Evolutionary conservation across 163 green algal genomes (phyloP).

Genomic region (Prototheca stagnorum): DNA sequence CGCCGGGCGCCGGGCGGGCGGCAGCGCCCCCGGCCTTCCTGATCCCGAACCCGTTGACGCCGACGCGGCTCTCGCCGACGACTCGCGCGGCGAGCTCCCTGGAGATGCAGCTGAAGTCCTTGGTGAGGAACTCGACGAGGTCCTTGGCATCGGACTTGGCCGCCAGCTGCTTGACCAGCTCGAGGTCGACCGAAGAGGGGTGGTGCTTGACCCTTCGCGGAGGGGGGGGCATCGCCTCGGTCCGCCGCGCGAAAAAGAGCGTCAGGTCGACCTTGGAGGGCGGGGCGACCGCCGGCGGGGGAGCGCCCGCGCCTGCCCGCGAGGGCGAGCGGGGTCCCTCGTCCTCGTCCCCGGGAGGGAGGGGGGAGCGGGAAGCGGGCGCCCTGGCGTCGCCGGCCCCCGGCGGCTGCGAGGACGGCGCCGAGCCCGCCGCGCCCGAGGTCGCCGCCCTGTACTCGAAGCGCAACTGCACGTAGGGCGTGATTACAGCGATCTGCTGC

Average conservation of each 20-base stretch:
- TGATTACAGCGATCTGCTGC: conserved; percentile 92
- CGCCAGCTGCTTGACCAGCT: conserved; percentile 77
- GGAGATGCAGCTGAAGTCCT: conserved; percentile 73
- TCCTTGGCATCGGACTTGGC: conserved; percentile 27
- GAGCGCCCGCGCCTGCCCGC: no score
- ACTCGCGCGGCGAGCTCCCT: conserved; percentile 52
- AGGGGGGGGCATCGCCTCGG: conserved; percentile 67
- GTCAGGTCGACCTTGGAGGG: conserved; percentile 22
- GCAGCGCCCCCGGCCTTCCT: no score
- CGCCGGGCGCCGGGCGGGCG: no score
- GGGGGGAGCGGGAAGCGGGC: no score
- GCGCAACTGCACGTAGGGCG: conserved; percentile 62
- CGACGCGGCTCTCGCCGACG: conserved; percentile 54
- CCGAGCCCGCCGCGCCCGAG: background rate
- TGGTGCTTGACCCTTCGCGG: conserved; percentile 55
- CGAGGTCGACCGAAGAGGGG: conserved; percentile 71
- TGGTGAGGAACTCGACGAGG: conserved; percentile 59
- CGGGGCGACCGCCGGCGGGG: no score
- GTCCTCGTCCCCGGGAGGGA: no score
- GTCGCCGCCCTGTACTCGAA: background rate
- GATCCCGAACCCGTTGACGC: conserved; percentile 25
- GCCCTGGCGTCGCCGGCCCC: no score
- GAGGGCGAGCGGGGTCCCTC: no score
- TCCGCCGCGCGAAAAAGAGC: conserved; percentile 51
- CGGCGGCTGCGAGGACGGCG: no score